A percentile compares a stretch with the other conserved stretches of the same genome.
phyloP scores from a whole-genome alignment of 495 filamentous ascomycete genomes.

The Xylaria scruposa region DNA sequence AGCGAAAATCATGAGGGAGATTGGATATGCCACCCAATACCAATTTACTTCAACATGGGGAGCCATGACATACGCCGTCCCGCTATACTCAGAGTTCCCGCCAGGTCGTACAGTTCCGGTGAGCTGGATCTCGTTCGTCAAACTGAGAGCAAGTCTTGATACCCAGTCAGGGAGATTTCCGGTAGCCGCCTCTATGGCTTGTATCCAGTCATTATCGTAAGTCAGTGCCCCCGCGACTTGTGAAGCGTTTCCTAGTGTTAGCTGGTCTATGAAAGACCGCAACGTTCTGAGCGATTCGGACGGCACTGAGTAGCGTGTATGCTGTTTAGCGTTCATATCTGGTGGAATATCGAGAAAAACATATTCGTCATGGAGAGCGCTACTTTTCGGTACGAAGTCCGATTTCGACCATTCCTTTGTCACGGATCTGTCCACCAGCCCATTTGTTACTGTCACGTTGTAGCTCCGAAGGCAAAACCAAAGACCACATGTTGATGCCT shows the following conservation, averaged over 20 bases:
- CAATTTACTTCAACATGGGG: conserved; percentile 45
- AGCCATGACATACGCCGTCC: conserved; percentile 38
- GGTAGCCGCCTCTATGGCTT: conserved; percentile 45
- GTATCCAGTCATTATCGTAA: conserved; percentile 49
- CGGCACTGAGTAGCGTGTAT: conserved; percentile 39
- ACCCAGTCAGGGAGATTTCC: conserved; percentile 41
- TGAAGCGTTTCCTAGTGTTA: conserved; percentile 40
- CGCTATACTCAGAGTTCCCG: conserved; percentile 32
- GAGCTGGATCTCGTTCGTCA: conserved; percentile 44
- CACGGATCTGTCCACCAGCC: conserved; percentile 34
- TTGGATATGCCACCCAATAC: conserved; percentile 49
- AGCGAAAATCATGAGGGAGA: conserved; percentile 41
- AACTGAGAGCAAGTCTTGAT: conserved; percentile 37
- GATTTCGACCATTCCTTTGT: conserved; percentile 42
- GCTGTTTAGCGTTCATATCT: conserved; percentile 36
- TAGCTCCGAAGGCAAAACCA: conserved; percentile 48
- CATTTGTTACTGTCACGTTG: conserved; percentile 36
- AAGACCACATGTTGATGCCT: conserved; percentile 40
- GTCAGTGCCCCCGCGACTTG: conserved; percentile 33
- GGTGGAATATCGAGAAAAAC: conserved; percentile 42
- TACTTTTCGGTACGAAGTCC: conserved; percentile 26
- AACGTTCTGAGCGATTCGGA: conserved; percentile 38
- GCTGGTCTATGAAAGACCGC: conserved; percentile 39
- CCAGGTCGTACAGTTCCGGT: conserved; percentile 31
- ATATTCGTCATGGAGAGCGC: conserved; percentile 34